Base-by-base conservation (phyloP, 805 yeast genomes). In the Zygoascus biomembranicola region DNA sequence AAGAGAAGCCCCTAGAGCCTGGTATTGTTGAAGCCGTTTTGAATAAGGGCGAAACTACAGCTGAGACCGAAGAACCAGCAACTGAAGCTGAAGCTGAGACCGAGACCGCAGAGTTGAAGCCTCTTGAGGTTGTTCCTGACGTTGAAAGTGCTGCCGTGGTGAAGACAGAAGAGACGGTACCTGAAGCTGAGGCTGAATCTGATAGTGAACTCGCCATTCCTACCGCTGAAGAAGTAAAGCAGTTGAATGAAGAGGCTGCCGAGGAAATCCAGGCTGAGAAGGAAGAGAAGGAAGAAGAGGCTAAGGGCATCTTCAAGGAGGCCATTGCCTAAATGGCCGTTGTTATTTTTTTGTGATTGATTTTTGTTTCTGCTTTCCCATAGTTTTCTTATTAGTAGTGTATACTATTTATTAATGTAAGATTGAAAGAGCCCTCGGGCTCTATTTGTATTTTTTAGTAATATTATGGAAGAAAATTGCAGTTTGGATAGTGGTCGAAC, bases 221-320 rank as follows among this genome's bases (percentile, higher is more conserved):
- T 32, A 35, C 16, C 39, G 39, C 39, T 13, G 39, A 35, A 35
- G 39, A 35, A 11, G 39, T 35, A 8, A 35, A 35, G 16, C 5
- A 35, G 39, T 35, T 35, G 39, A 11, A 35, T 35, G 39, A 35
- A 11, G 57, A 50, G 44, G 52, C 44, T 19, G 53, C 50, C 8
- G 59, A 51, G 37, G 49, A 50, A n/a, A 52, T 55, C 39, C 55
- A 56, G 43, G n/a, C 56, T 23, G 56, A 37, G 49, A 52, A 42
- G 28, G 57, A 52, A 8, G 52, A 39, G 50, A 49, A 59, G 51
- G 57, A 44, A 37, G 47, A 46, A 26, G 49, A 32, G n/a, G 49
- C 11, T 18, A 46, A 46, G 41, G 42, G 41, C 6, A 46, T 46
- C 39, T 46, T 46, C 41, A 46, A 20, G 19, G 49, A 46, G 18